Evolutionary conservation across 208 protist species (phyloP).

Genomic region (Phytomonas francai): DNA sequence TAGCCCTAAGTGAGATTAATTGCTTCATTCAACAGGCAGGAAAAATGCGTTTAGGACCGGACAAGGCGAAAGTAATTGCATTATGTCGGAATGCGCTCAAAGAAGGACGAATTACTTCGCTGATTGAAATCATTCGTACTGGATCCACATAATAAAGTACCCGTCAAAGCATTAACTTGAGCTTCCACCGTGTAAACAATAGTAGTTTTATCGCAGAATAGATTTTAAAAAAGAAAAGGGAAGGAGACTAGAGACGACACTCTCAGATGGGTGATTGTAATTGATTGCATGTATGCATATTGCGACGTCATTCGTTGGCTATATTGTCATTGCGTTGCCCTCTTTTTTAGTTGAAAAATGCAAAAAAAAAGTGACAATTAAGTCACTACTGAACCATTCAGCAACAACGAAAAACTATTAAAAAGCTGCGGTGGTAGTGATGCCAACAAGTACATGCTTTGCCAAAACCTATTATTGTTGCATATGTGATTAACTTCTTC

Average conservation of each 20-base stretch:
- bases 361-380: not conserved
- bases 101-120: slow-evolving; percentile 48
- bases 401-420: not conserved
- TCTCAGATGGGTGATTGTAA: not conserved
- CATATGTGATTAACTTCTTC: not conserved
- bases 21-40: slow-evolving; percentile 89
- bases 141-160: slow-evolving; percentile 25
- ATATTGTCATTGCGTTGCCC: slow-evolving; percentile 11
- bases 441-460: not conserved
- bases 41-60: slow-evolving; percentile 73
- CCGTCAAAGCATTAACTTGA: not conserved
- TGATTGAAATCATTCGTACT: slow-evolving; percentile 81
- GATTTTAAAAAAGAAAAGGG: slow-evolving; percentile 10
- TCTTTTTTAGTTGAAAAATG: not conserved
- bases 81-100: slow-evolving; percentile 85
- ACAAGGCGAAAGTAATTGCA: slow-evolving; percentile 38
- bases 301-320: not conserved
- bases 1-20: slow-evolving; percentile 85
- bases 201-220: not conserved
- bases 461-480: not conserved
- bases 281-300: not conserved
- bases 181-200: not conserved
- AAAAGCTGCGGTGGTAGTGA: not conserved
- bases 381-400: not conserved
- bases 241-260: not conserved